Evolutionary conservation across 441 rosid genomes (phyloP), one percentile per base, ranked within the genome.

Genomic region (Pelargonium citronellum): DNA sequence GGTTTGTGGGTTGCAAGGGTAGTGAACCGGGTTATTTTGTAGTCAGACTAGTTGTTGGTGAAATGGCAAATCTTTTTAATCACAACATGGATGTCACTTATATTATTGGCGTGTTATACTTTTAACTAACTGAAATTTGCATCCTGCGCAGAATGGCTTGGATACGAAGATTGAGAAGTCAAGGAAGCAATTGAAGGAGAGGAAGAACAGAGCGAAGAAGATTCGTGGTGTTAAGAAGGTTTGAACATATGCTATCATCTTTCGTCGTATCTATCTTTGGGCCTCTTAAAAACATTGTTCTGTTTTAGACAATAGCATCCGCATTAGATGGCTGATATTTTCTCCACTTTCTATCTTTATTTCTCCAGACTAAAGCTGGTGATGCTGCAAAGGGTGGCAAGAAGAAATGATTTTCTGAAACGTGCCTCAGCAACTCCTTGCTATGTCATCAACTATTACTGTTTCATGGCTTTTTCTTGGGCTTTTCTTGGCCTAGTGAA

Each of bases 331-430:
- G 13, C 12, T 58, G 24, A 24, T 11, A 9, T 19, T 20, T 27
- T 24, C 34, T 58, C 20, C n/a, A 20, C 34, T 58, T 8, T 19
- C 64, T 0, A 58, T 58, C 64, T 7, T 58, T 16, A 0, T 17
- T 1, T 15, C 1, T 75, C 62, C 80, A 82, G 85, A 66, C 80
- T 12, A 79, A 82, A 76, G 85, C 85, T 37, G 74, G 80, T 24
- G 85, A 79, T 30, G 85, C 80, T 53, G 81, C 74, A 17, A 80
- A 77, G 68, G 71, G 34, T 5, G 58, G 64, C 7, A 76, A 79
- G 79, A 82, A 77, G 76, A 78, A 68, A 67, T 75, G 69, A 79
- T 58, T 58, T 20, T 27, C 24, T 24, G 24, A 58, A 58, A 24
- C 11, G 11, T 20, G 22, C 64, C 27, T 58, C 27, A 20, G 22